Evolutionary conservation across 208 protist genomes (phyloP), one percentile per base, ranked within the genome.

Genomic region (Trypanosoma lewisi): DNA sequence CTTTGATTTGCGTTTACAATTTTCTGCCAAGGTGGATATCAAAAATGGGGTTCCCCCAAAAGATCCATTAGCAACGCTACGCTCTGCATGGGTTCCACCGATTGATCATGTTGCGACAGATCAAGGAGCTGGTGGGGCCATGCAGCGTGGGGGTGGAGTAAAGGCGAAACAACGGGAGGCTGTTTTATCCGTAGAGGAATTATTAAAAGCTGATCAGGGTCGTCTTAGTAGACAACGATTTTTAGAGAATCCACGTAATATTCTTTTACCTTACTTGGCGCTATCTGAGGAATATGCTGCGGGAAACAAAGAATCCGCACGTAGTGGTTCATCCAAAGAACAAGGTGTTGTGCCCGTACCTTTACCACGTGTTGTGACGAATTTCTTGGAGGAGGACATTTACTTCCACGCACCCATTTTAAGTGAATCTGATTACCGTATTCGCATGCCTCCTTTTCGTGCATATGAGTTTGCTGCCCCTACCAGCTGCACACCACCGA

Each of bases 191-290:
- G 51, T 68, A 17, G 83, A 90, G 63, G 78, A 85, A 47, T 54
- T 74, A 1, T 37, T 75, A 47, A 76, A 61, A 4, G 63, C 73
- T 0, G 75, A 85, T 59, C 49, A 66, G 47, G 68, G 72, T 2
- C 75, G 77, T 27, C 47, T 78, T 52, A 87, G 80, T 23, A 79
- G 85, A 8, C 39, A 75, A 11, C 63, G 70, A 11, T 92, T 89
- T 49, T 53, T 92, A 31, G 51, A 76, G 14, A 92, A 92, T 45
- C 85, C 85, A 34, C 31, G 53, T 39, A 79, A 85, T 60, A 30
- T 83, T 31, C 73, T 86, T 27, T 30, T 83, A 0, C 80, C 80
- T 4, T 77, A 67, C 21, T 49, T 83, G 37, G 33, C 73, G 54
- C 28, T 60, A 36, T 21, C 4, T 11, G 66, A 79, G 0, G 70